Percentiles rank a stretch among this genome's conserved stretches.
phyloP scores from a whole-genome alignment of 2,329 filamentous ascomycete genomes.

The Mariannaea sp. region DNA sequence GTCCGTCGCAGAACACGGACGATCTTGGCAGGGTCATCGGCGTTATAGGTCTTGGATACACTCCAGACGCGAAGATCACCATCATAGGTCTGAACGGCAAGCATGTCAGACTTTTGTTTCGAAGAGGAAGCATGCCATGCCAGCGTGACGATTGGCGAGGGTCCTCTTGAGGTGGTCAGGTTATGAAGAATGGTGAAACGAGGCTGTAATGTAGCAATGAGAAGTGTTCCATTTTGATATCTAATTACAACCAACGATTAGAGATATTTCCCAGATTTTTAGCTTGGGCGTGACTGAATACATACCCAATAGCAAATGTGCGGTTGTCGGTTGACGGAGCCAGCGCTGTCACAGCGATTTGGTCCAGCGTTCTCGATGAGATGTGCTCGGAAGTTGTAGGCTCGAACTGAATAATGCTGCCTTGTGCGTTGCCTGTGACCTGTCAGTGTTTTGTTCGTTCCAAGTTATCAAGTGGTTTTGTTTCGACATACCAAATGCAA shows the following conservation, averaged over 20 bases:
- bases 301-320: conserved; percentile 94
- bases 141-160: conserved; percentile 84
- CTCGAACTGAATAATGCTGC: conserved; percentile 93
- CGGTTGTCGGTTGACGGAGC: conserved; percentile 88
- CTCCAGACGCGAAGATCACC: conserved; percentile 97
- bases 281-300: background rate
- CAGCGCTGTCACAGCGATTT: conserved; percentile 92
- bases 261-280: background rate
- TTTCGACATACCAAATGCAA: conserved; percentile 80
- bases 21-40: conserved; percentile 79
- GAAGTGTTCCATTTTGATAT: conserved; percentile 91
- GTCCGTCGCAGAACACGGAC: conserved; percentile 84
- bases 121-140: conserved; percentile 97
- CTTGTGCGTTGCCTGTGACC: conserved; percentile 79
- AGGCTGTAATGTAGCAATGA: conserved; percentile 87
- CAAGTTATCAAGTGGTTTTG: background rate
- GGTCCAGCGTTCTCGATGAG: conserved; percentile 84
- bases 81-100: conserved; percentile 89
- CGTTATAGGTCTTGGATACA: conserved; percentile 77
- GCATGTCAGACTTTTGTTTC: conserved; percentile 96
- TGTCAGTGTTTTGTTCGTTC: conserved; percentile 25
- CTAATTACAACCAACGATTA: conserved; percentile 54
- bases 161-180: conserved; percentile 79
- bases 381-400: conserved; percentile 91
- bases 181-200: conserved; percentile 95